A percentile compares a stretch with the other conserved stretches of the same genome.
phyloP scores from a whole-genome alignment of 2,329 filamentous ascomycete genomes.

The Curvularia sp. region DNA sequence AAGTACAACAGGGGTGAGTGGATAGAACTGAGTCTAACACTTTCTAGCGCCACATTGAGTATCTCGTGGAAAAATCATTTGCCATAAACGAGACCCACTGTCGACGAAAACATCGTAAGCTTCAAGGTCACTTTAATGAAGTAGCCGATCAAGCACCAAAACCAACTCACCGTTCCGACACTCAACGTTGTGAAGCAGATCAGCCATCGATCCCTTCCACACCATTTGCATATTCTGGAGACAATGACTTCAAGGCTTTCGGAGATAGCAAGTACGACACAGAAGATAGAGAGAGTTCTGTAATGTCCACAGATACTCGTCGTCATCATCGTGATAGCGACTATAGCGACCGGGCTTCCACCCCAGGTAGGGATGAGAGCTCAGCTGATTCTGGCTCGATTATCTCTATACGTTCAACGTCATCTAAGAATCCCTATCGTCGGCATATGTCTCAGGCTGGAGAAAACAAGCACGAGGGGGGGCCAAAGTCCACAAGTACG shows the following conservation, averaged over 20 bases:
- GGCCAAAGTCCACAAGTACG: not conserved
- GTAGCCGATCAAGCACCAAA: not conserved
- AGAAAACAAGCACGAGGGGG: not conserved
- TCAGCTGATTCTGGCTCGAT: not conserved
- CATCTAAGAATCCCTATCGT: conserved; percentile 11
- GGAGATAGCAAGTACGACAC: not conserved
- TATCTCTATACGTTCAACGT: conserved; percentile 6
- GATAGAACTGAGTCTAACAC: not conserved
- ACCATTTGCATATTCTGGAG: not conserved
- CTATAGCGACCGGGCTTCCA: not conserved
- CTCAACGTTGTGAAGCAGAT: no score
- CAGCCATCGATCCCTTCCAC: not conserved
- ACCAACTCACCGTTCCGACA: not conserved
- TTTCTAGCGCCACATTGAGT: conserved; percentile 6
- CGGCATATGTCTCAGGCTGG: not conserved
- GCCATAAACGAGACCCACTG: conserved; percentile 5
- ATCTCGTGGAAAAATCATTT: conserved; percentile 1
- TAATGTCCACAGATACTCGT: not conserved
- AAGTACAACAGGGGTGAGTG: not conserved
- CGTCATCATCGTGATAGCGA: not conserved
- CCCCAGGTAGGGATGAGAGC: not conserved
- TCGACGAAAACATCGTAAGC: not conserved
- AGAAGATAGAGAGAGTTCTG: not conserved
- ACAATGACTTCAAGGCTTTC: not conserved
- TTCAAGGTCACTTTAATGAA: conserved; percentile 7